Evolutionary conservation across 2,329 filamentous ascomycete species (phyloP).

Genomic region (Cladophialophora psammophila): DNA sequence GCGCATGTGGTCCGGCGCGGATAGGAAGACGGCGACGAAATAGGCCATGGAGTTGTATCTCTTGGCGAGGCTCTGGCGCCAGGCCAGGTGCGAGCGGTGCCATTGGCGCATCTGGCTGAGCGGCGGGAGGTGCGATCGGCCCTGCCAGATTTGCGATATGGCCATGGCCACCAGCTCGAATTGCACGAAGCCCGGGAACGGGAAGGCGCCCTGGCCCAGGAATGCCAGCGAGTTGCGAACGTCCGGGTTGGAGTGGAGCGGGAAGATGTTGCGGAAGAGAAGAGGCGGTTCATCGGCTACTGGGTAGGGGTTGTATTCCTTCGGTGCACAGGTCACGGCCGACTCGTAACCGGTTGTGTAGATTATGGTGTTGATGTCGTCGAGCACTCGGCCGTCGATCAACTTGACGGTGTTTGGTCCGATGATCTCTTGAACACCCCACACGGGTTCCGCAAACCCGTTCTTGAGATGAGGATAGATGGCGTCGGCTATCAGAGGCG

Average conservation of each 20-base stretch:
- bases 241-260: slow-evolving; percentile 43
- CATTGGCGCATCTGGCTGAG: slow-evolving; percentile 48
- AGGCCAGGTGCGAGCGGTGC: slow-evolving; percentile 47
- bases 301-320: slow-evolving; percentile 37
- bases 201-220: slow-evolving; percentile 48
- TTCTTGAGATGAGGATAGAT: slow-evolving; percentile 36
- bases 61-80: slow-evolving; percentile 28
- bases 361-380: slow-evolving; percentile 47
- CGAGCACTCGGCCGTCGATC: slow-evolving; percentile 20
- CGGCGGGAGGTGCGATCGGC: slow-evolving; percentile 49
- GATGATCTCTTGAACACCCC: slow-evolving; percentile 10
- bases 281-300: slow-evolving; percentile 41
- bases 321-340: slow-evolving; percentile 43
- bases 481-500: slow-evolving; percentile 40
- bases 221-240: slow-evolving; percentile 56
- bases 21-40: slow-evolving; percentile 42
- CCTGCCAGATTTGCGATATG: slow-evolving; percentile 55
- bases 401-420: slow-evolving; percentile 25
- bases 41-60: neutral
- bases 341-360: slow-evolving; percentile 48
- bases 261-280: slow-evolving; percentile 57
- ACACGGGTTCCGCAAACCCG: slow-evolving; percentile 28
- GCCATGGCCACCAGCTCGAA: slow-evolving; percentile 57
- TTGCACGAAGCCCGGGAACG: slow-evolving; percentile 49
- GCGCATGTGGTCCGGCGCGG: slow-evolving; percentile 47